Evolutionary conservation across 768 basidiomycete species (phyloP).

Genomic region (Amanita pseudoporphyria): DNA sequence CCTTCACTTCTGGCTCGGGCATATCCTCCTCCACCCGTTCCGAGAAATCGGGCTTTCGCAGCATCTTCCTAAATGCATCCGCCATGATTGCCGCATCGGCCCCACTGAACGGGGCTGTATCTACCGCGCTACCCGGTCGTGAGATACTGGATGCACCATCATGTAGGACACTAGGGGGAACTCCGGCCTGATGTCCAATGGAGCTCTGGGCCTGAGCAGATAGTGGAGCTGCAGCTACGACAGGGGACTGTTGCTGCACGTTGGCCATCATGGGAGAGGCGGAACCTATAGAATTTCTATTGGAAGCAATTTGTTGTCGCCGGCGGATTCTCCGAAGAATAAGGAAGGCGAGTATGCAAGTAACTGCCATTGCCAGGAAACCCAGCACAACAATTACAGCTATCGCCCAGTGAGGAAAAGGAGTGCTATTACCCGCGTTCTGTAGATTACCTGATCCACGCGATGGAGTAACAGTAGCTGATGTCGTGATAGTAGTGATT

Average conservation of each 20-base stretch:
- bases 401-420: constrained; percentile 86
- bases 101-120: constrained; percentile 65
- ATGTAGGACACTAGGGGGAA: constrained; percentile 35
- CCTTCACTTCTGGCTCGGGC: constrained; percentile 35
- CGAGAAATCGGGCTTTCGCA: constrained; percentile 87
- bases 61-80: constrained; percentile 80
- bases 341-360: constrained; percentile 61
- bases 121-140: constrained; percentile 46
- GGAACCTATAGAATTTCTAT: constrained; percentile 71
- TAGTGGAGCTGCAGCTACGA: constrained; percentile 23
- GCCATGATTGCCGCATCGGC: constrained; percentile 92
- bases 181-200: constrained; percentile 13
- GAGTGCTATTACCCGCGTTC: constrained; percentile 18
- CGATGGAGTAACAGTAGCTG: constrained; percentile 11
- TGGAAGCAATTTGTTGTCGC: constrained; percentile 35
- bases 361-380: constrained; percentile 69
- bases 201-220: constrained; percentile 25
- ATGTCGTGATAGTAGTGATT: constrained; percentile 20
- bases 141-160: constrained; percentile 73
- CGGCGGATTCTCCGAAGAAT: constrained; percentile 60
- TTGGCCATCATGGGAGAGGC: constrained; percentile 78
- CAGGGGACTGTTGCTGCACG: constrained; percentile 38
- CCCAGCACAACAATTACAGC: constrained; percentile 84
- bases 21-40: constrained; percentile 59
- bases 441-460: constrained; percentile 38